These are phyloP conservation scores for Teratosphaeria destructans DNA, from an alignment of 2,329 filamentous ascomycete genomes.

Conservation along the genomic window DNA sequence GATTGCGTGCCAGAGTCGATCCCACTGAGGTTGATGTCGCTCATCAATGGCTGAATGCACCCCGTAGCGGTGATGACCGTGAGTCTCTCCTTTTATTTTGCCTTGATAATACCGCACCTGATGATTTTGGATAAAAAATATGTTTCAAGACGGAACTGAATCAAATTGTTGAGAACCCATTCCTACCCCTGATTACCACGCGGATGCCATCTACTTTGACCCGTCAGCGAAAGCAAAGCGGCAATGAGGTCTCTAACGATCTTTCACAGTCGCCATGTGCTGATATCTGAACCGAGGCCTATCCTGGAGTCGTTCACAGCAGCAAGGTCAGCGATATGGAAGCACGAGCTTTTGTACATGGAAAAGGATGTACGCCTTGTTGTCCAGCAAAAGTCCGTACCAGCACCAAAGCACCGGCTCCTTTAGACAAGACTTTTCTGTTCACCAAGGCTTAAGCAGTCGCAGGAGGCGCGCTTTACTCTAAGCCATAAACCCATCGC, in stretches of 20 bases:
- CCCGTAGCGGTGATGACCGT: neutral
- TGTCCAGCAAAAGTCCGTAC: neutral
- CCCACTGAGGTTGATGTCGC: neutral
- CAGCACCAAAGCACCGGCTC: neutral
- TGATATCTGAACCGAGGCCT: neutral
- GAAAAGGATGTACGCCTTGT: neutral
- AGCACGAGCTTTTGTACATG: neutral
- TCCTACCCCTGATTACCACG: neutral
- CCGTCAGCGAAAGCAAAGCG: neutral
- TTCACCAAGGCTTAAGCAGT: neutral
- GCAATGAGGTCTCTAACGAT: neutral
- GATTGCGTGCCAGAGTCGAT: neutral
- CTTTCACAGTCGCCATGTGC: neutral
- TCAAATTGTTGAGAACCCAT: constrained; percentile 7
- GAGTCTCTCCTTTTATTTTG: neutral
- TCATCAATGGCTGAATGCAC: neutral
- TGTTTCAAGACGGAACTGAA: constrained; percentile 26
- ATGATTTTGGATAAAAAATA: constrained; percentile 21
- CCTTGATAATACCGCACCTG: constrained; percentile 3
- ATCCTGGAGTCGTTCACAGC: neutral
- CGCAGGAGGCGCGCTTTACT: neutral
- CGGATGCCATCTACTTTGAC: neutral
- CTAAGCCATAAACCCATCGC: neutral
- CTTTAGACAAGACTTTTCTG: neutral
- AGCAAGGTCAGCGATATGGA: neutral